Evolutionary conservation across 306 rosid species (phyloP).

Genomic region (Cyamopsis tetragonoloba): DNA sequence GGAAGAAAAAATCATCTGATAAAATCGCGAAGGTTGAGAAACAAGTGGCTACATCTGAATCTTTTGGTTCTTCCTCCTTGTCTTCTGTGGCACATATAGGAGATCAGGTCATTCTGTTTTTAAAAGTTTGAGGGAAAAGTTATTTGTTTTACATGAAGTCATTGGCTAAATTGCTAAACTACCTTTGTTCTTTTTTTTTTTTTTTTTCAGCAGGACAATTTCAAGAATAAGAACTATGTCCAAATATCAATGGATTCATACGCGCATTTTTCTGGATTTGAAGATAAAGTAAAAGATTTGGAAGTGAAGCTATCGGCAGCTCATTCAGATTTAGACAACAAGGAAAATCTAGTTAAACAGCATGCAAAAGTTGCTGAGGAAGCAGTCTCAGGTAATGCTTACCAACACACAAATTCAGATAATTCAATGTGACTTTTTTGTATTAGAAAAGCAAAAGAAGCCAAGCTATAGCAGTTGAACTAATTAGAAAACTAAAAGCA

Average conservation of each 20-base stretch:
- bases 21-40: conserved; percentile 53
- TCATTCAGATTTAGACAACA: conserved; percentile 58
- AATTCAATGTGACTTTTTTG: not conserved
- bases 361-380: conserved; percentile 97
- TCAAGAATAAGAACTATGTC: conserved; percentile 64
- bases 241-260: conserved; percentile 90
- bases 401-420: not conserved
- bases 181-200: conserved; percentile 8
- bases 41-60: conserved; percentile 39
- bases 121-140: not conserved
- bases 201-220: conserved; percentile 45
- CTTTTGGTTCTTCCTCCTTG: conserved; percentile 33
- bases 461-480: not conserved
- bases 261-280: conserved; percentile 59
- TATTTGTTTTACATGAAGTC: not conserved
- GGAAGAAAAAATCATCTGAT: conserved; percentile 86
- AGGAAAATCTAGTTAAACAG: conserved; percentile 74
- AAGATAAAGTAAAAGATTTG: conserved; percentile 62
- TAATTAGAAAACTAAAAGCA: not conserved
- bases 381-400: conserved; percentile 76
- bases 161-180: not conserved
- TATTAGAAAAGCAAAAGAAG: too few relatives aligned
- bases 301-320: conserved; percentile 61
- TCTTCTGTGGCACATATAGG: conserved; percentile 38
- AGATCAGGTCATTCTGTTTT: conserved; percentile 45